phyloP scores from a whole-genome alignment of 2,329 filamentous ascomycete species.

The Fonsecaea pedrosoi region DNA sequence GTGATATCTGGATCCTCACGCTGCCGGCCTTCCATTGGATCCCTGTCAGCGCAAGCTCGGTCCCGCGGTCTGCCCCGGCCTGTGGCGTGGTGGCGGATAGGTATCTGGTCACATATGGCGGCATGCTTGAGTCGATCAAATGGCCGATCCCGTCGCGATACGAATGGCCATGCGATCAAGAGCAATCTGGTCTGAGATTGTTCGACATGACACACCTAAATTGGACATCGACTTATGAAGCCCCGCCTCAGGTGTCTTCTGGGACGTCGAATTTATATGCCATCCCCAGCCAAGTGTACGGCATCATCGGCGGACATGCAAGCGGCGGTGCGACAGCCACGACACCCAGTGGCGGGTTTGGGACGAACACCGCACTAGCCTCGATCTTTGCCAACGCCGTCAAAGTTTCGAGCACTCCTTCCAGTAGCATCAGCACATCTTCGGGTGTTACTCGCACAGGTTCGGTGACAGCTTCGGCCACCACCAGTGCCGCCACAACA shows the following conservation, averaged over 20 bases:
- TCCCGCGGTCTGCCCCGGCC: neutral
- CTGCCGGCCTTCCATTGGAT: conserved; percentile 4
- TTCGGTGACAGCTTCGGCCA: neutral
- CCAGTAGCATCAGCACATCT: neutral
- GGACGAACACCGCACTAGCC: neutral
- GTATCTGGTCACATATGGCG: conserved; percentile 5
- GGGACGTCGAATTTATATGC: conserved; percentile 1
- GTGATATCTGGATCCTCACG: conserved; percentile 2
- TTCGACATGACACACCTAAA: neutral
- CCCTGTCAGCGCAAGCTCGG: neutral
- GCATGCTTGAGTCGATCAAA: neutral
- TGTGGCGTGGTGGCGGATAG: neutral
- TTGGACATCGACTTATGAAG: conserved; percentile 1
- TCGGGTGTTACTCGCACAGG: neutral
- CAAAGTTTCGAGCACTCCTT: neutral
- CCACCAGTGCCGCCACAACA: neutral
- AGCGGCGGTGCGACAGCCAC: neutral
- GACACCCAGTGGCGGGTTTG: neutral
- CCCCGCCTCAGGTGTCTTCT: neutral
- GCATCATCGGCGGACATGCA: neutral
- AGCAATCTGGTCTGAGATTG: neutral
- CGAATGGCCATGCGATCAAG: neutral
- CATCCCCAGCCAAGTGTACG: neutral
- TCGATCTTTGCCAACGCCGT: neutral
- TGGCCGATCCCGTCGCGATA: conserved; percentile 1